Percentiles rank a stretch among this genome's conserved stretches.
Conservation (phyloP, 441 rosid species). For the Pelargonium cotyledonis region DNA sequence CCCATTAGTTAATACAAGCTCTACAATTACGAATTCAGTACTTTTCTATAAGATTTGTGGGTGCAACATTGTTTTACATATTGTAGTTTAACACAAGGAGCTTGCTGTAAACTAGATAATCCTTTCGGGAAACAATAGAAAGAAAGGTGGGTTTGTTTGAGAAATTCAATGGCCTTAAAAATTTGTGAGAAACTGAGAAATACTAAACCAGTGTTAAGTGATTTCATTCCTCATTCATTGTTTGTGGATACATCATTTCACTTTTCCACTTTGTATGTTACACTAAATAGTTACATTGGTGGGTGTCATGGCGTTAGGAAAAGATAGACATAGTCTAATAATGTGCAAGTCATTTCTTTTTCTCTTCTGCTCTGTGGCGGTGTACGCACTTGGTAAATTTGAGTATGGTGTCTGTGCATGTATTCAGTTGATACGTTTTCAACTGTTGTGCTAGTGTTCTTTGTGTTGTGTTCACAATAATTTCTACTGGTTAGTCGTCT, state of each 20-base stretch:
- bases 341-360: too few species aligned
- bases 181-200: background rate
- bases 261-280: background rate
- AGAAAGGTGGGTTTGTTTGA: background rate
- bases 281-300: background rate
- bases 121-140: background rate
- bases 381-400: too few species aligned
- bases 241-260: background rate
- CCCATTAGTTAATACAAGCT: background rate
- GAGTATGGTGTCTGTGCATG: too few species aligned
- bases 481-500: background rate
- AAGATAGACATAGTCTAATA: background rate
- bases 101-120: background rate
- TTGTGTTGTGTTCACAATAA: too few species aligned
- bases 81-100: background rate
- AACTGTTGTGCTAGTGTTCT: too few species aligned
- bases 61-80: background rate
- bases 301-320: background rate
- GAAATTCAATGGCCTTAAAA: background rate
- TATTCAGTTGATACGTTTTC: too few species aligned
- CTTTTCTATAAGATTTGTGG: background rate
- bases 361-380: background rate
- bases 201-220: slow-evolving; percentile 1
- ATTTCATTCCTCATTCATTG: background rate
- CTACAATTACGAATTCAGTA: background rate